Base-by-base conservation (phyloP, 768 basidiomycete species). In the Xerocomus spinulosus region DNA sequence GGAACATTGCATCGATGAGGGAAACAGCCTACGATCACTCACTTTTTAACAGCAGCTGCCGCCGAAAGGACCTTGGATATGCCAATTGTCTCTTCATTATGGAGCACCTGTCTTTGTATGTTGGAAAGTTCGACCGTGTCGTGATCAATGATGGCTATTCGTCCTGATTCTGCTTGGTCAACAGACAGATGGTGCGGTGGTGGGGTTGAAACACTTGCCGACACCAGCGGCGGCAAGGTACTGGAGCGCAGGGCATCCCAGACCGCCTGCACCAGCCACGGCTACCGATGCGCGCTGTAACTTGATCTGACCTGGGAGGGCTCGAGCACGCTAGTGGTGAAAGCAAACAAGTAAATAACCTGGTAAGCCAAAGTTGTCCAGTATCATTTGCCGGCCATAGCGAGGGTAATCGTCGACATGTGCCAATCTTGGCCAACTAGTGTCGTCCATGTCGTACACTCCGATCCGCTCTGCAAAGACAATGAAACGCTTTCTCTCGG, bases 371-470 rank as follows among this genome's bases (percentile, higher is more conserved):
- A 96, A 85, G 15, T 83, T 85, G 48, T 90, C 82, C 45, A 96
- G 70, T 48, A 97, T 92, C 93, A 99, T 95, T 63, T 99, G 95
- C 46, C 96, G 76, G 36, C 95, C 93, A 81, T 97, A 98, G 48
- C 94, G 78, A 57, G 75, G 72, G 65, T 95, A 97, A 56, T 97
- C 93, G 44, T 77, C 70, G 33, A 83, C 61, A 26, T 70, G 68
- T 24, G 76, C 69, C 51, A 72, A 50, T 50, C 53, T 55, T 13
- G 50, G 49, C 56, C 47, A 52, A 30, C 21, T 46, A 14, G 62
- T 5, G 42, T 49, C 48, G 28, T 49, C 51, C 55, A 39, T 49
- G 33, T 48, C 18, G n/a, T 33, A 15, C 18, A 32, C 13, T 32
- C 24, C 17, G 20, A 37, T n/a, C n/a, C n/a, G n/a, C n/a, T n/a